A percentile compares a stretch with the other conserved stretches of the same genome.
phyloP scores from a whole-genome alignment of 163 green algal genomes.

The Smithsoniella earleae region DNA sequence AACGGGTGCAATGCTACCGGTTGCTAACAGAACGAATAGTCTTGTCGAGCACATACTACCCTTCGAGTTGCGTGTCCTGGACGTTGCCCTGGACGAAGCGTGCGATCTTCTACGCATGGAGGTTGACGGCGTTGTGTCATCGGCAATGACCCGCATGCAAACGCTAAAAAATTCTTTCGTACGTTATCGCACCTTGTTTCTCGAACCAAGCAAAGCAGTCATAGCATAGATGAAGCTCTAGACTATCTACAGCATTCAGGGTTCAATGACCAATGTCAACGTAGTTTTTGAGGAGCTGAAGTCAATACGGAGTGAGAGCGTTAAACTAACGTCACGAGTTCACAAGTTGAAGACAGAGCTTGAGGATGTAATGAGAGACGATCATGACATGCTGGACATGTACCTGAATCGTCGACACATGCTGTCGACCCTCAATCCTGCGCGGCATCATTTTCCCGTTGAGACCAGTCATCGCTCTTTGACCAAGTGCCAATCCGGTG shows the following conservation, averaged over 20 bases:
- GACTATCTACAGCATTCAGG: too few relatives aligned
- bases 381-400: conserved; percentile 30
- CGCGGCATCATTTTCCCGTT: too few relatives aligned
- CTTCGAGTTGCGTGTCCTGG: conserved; percentile 16
- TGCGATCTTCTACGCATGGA: conserved; percentile 12
- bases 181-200: too few relatives aligned
- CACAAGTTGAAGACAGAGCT: conserved; percentile 23
- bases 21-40: background rate
- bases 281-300: conserved; percentile 31
- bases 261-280: too few relatives aligned
- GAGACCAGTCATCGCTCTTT: too few relatives aligned
- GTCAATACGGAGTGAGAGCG: background rate
- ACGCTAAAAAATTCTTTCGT: background rate
- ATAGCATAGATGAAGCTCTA: too few relatives aligned
- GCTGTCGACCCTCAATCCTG: background rate
- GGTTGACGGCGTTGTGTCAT: background rate
- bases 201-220: too few relatives aligned
- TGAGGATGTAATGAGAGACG: conserved; percentile 23
- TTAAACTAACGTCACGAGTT: background rate
- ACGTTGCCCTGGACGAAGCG: conserved; percentile 24
- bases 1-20: background rate
- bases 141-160: background rate
- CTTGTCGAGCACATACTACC: background rate
- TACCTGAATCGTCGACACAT: background rate
- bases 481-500: too few relatives aligned